These are phyloP conservation scores for Artemisia argyi DNA, from an alignment of 129 eudicot genomes.

Conservation along the genomic window DNA sequence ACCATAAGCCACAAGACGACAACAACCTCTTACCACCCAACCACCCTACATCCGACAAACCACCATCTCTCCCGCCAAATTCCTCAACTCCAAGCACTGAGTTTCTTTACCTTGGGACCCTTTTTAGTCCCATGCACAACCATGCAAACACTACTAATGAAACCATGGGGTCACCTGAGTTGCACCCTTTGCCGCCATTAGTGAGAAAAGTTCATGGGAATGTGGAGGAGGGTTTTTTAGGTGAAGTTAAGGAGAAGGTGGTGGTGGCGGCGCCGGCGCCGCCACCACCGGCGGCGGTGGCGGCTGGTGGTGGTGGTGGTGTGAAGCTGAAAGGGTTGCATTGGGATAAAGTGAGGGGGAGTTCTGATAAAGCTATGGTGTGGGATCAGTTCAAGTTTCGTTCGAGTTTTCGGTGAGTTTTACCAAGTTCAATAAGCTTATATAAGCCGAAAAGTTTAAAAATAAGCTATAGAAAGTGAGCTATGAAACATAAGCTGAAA, in stretches of 20 bases:
- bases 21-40: conserved; percentile 47
- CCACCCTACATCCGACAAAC: conserved; percentile 52
- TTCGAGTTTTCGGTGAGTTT: conserved; percentile 52
- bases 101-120: conserved; percentile 66
- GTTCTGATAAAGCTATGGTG: conserved; percentile 61
- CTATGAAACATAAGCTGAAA: no score
- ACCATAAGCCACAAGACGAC: conserved; percentile 34
- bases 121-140: conserved; percentile 37
- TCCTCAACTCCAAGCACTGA: conserved; percentile 54
- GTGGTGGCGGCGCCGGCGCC: no score
- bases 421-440: no score
- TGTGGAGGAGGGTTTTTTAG: not conserved
- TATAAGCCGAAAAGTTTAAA: no score
- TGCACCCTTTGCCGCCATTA: conserved; percentile 86
- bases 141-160: conserved; percentile 20
- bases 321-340: conserved; percentile 55
- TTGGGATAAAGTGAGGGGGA: conserved; percentile 66
- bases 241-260: not conserved
- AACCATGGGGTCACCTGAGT: conserved; percentile 77
- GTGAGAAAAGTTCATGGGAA: conserved; percentile 42
- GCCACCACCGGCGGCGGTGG: no score
- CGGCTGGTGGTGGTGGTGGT: no score
- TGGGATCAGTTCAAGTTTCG: conserved; percentile 66
- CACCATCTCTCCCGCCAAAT: conserved; percentile 39
- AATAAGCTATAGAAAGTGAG: no score